These are phyloP conservation scores for Diutina catenulata DNA, from an alignment of 1,139 yeast species.

Conservation along the genomic window DNA sequence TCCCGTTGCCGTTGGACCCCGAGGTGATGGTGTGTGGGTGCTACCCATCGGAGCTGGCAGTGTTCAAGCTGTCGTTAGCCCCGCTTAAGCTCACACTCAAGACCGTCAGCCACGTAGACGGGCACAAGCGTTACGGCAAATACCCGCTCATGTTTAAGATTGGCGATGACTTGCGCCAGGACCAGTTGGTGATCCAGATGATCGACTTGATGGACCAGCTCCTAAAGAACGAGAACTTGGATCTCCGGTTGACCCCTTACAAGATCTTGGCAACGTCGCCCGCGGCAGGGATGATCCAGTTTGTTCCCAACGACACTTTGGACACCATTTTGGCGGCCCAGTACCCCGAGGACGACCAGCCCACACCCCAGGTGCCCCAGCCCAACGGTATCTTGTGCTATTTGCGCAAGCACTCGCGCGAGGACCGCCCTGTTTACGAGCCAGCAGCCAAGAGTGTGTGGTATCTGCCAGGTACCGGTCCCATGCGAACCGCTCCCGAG, in stretches of 20 bases:
- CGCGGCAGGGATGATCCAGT: slow-evolving; percentile 84
- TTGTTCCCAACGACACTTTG: slow-evolving; percentile 81
- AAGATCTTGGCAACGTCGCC: slow-evolving; percentile 85
- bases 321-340: slow-evolving; percentile 61
- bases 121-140: slow-evolving; percentile 29
- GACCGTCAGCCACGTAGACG: slow-evolving; percentile 35
- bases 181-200: slow-evolving; percentile 89
- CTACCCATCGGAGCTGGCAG: slow-evolving; percentile 68
- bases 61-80: slow-evolving; percentile 81
- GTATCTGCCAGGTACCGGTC: slow-evolving; percentile 3
- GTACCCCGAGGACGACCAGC: slow-evolving; percentile 15
- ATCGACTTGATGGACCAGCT: slow-evolving; percentile 86
- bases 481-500: slow-evolving; percentile 11
- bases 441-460: slow-evolving; percentile 8
- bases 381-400: slow-evolving; percentile 58
- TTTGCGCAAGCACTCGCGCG: slow-evolving; percentile 45
- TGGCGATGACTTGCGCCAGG: slow-evolving; percentile 94
- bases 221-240: slow-evolving; percentile 80
- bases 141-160: slow-evolving; percentile 88
- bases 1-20: slow-evolving; percentile 68
- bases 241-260: slow-evolving; percentile 79
- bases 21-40: slow-evolving; percentile 58
- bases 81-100: slow-evolving; percentile 77
- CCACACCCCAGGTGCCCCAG: slow-evolving; percentile 7
- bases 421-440: slow-evolving; percentile 13